Evolutionary conservation across 176 grass and related monocot genomes (phyloP), one percentile per base, ranked within the genome.

Genomic region (Pharus latifolius): DNA sequence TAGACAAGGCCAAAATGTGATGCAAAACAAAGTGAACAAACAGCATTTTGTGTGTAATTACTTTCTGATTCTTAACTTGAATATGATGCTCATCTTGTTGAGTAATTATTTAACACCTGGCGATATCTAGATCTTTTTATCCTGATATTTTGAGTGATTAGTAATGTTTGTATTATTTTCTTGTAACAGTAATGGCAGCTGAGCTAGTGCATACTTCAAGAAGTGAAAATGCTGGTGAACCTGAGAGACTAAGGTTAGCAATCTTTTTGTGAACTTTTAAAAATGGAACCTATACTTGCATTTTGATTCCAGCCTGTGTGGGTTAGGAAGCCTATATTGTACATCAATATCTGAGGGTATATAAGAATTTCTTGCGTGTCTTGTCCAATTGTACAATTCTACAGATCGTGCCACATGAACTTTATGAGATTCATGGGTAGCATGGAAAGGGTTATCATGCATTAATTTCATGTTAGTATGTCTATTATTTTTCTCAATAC

Each of bases 201-300:
- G 89, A 97, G 57, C 87, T 97, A 68, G 94, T 90, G 25, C 57
- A 14, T 70, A 50, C 56, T 49, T 78, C 84, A 6, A 80, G 82
- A 72, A 85, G 65, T 74, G 82, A 90, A 88, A 79, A 83, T 66
- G 74, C 65, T 75, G 72, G 77, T 14, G 81, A 90, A 54, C 94
- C 89, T 67, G 86, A 97, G 55, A 87, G 94, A 85, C 44, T 97
- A 84, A 92, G 94, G 94, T 97, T 83, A 97, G 81, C 72, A 70
- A 37, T 64, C 79, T 7, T 40, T 65, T 57, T n/a, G n/a, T n/a
- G n/a, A n/a, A n/a, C n/a, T n/a, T n/a, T n/a, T n/a, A n/a, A n/a
- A n/a, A n/a, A n/a, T n/a, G n/a, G n/a, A n/a, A n/a, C n/a, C n/a
- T n/a, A n/a, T n/a, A n/a, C n/a, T n/a, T n/a, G n/a, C n/a, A n/a